Evolutionary conservation across 2,329 filamentous ascomycete species (phyloP), one percentile per base, ranked within the genome.

Genomic region (Aspergillus puulaauensis): DNA sequence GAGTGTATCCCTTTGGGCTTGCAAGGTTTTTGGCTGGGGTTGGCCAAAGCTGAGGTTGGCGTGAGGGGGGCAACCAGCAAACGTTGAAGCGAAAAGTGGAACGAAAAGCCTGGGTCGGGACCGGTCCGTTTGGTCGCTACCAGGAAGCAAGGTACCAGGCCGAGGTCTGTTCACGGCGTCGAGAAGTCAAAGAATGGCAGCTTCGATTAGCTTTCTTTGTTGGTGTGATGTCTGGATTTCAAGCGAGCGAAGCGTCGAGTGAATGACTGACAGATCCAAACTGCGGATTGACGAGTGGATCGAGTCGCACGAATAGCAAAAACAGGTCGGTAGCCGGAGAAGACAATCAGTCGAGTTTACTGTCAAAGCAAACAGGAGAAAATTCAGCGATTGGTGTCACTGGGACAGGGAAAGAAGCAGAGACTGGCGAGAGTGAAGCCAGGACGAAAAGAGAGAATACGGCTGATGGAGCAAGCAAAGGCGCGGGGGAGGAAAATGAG

Each of bases 1-100:
- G 52, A 59, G 61, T 27, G 37, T 63, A 63, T 61, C 60, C 59
- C 63, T 63, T 63, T 41, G 39, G 49, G 27, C 11, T 39, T 31
- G 27, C 27, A 31, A 31, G 27, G 27, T 9, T 57, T 35, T 51
- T 33, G 19, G 51, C 52, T 31, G 27, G 9, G 8, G 27, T 51
- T 33, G 19, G 51, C 48, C 21, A 21, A 21, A 21, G 21, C 21
- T 31, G 27, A 31, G 8, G 27, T 51, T 33, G 19, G 51, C 50
- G 57, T 52, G 57, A 55, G 62, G 51, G 60, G 52, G 58, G 44
- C 21, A n/a, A 19, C 27, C 45, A 48, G 60, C 58, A 63, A 62
- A 60, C 60, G 61, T 60, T 56, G 50, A 48, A 52, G 53, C 56
- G 61, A 58, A 33, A 55, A 56, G 46, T 56, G 40, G 31, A 54